Base-by-base conservation (phyloP, 352 stramenopile genomes). In the Globisporangium cylindrosporum region DNA sequence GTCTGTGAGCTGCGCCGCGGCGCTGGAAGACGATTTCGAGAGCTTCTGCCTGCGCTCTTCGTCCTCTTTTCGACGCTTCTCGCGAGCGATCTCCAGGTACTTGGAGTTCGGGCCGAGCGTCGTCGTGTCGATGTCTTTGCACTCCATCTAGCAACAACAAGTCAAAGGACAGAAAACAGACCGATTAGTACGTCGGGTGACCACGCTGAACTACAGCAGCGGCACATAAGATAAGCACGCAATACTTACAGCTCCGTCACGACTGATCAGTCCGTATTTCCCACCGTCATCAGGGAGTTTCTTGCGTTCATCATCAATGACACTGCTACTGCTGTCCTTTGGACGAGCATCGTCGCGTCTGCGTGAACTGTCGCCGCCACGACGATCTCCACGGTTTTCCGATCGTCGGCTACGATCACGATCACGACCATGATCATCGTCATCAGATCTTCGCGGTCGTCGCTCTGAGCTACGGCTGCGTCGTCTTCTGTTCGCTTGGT, bases 41-140 rank as follows among this genome's bases (percentile, higher is more conserved):
- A 94, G 71, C 59, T 90, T 93, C 10, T 74, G 80, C 5, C 69
- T 76, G n/a, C 86, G 75, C 14, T 92, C 87, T 62, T 89, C 82
- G 66, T 93, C 84, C 22, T 93, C 85, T 18, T 82, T 74, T 1
- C 80, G 79, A 53, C 87, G 86, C 9, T 80, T 82, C 51, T 94
- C 84, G 46, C 84, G 81, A 25, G 86, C 87, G 55, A 90, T 86
- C 32, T 79, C 84, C 7, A 96, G 55, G 24, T 90, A 88, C 67
- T 93, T 94, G 1, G 73, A 76, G 57, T 89, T 94, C 0, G 89
- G 89, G n/a, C 88, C 87, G 4, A 96, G 73, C 7, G 85, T 91
- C 12, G 82, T 74, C 63, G 74, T 88, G 73, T 96, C 87, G 12
- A 96, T 71, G 54, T 96, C 75, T 43, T 87, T 89, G 43, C 76